Percentiles rank a stretch among this genome's conserved stretches.
Evolutionary conservation across 2,329 filamentous ascomycete species (phyloP).

Genomic region (Beauveria pseudobassiana): DNA sequence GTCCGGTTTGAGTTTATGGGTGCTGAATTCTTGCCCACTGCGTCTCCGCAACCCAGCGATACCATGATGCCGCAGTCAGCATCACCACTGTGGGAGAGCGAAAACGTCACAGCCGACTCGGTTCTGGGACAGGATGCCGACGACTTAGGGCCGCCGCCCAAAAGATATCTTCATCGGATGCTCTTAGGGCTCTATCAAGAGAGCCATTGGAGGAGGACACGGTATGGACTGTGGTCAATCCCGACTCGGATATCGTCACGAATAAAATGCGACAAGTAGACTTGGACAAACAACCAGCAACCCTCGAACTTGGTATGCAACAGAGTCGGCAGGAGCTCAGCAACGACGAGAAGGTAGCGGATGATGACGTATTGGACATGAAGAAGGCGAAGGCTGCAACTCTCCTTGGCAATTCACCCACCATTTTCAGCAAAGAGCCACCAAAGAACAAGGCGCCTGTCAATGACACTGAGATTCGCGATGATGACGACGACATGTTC

Average conservation of each 20-base stretch:
- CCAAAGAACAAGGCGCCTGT: conserved; percentile 16
- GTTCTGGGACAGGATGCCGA: conserved; percentile 30
- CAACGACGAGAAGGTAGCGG: conserved; percentile 19
- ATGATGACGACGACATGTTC: conserved; percentile 38
- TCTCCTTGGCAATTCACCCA: conserved; percentile 18
- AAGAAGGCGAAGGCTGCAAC: conserved; percentile 22
- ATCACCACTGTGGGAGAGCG: conserved; percentile 19
- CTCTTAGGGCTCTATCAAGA: conserved; percentile 43
- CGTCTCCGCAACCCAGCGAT: conserved; percentile 40
- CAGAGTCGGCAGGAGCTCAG: conserved; percentile 13
- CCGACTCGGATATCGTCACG: conserved; percentile 21
- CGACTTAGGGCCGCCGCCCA: conserved; percentile 33
- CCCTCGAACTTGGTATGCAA: neutral
- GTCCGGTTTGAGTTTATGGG: conserved; percentile 57
- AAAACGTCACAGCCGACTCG: conserved; percentile 22
- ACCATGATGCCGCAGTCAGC: conserved; percentile 22
- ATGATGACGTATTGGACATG: conserved; percentile 20
- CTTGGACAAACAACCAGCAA: conserved; percentile 13
- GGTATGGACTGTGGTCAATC: conserved; percentile 43
- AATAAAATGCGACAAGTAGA: conserved; percentile 10
- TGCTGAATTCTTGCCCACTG: conserved; percentile 52
- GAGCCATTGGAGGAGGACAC: conserved; percentile 41
- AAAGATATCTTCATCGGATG: conserved; percentile 51
- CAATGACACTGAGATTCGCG: conserved; percentile 15
- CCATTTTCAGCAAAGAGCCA: conserved; percentile 14